These are phyloP conservation scores for Scheffersomyces cryptocercus DNA, from an alignment of 1,139 yeast species.

Conservation along the genomic window DNA sequence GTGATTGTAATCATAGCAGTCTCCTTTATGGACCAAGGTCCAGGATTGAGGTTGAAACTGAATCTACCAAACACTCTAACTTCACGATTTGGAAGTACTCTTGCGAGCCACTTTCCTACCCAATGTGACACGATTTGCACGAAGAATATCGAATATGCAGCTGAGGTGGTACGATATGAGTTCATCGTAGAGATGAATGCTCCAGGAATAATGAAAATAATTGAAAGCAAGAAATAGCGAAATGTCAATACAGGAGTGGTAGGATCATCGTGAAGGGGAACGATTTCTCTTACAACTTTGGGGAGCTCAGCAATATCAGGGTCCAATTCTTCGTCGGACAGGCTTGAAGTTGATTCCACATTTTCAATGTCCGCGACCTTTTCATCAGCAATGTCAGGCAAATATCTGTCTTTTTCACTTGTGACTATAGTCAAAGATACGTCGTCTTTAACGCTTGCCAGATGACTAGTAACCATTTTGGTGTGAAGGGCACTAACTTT, in stretches of 20 bases:
- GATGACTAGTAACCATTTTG: no score
- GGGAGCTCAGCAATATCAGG: slow-evolving; percentile 14
- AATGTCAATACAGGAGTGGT: slow-evolving; percentile 17
- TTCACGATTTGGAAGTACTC: slow-evolving; percentile 10
- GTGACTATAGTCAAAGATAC: slow-evolving; percentile 2
- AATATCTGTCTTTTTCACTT: slow-evolving; percentile 14
- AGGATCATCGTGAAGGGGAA: slow-evolving; percentile 18
- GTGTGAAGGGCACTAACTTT: no score
- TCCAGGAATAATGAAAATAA: slow-evolving; percentile 20
- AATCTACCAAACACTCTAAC: slow-evolving; percentile 8
- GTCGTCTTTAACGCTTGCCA: no score
- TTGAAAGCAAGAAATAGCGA: slow-evolving; percentile 16
- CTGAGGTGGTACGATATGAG: slow-evolving; percentile 22
- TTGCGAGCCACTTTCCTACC: slow-evolving; percentile 21
- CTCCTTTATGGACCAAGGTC: slow-evolving; percentile 22
- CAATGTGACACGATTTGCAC: slow-evolving; percentile 22
- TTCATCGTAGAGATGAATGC: slow-evolving; percentile 23
- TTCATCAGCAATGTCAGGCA: not conserved
- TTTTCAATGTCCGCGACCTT: not conserved
- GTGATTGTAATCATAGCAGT: slow-evolving; percentile 21
- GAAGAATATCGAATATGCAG: slow-evolving; percentile 22
- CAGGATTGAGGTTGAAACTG: slow-evolving; percentile 16
- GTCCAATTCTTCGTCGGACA: slow-evolving; percentile 3
- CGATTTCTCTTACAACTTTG: slow-evolving; percentile 15
- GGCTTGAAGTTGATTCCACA: not conserved